phyloP scores from a whole-genome alignment of 192 early-diverging fungal genomes.

The Diversispora epigaea region DNA sequence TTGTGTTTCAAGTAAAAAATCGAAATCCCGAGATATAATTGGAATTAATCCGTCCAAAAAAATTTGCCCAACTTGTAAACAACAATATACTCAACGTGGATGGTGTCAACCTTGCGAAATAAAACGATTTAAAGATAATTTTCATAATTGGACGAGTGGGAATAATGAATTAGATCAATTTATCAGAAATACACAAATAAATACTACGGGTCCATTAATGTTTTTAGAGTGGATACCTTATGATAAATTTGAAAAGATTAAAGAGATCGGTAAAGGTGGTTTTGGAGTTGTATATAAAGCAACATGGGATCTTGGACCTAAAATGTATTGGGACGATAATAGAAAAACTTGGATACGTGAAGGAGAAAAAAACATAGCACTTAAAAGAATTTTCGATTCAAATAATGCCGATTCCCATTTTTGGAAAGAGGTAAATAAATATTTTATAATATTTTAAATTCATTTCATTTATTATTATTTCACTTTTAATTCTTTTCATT shows the following conservation, averaged over 20 bases:
- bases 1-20: conserved; percentile 5
- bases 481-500: not conserved
- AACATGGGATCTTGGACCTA: conserved; percentile 16
- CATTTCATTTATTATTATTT: not conserved
- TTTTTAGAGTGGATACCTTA: conserved; percentile 31
- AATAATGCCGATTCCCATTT: not conserved
- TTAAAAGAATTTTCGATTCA: not conserved
- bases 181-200: conserved; percentile 20
- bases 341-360: not conserved
- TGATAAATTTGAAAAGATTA: conserved; percentile 21
- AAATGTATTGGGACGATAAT: conserved; percentile 23
- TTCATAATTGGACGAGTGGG: conserved; percentile 25
- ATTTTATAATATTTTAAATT: not conserved
- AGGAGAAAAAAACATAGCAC: conserved; percentile 3
- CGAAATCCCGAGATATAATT: not conserved
- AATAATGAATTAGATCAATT: conserved; percentile 7
- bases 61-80: conserved; percentile 12
- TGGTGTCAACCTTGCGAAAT: conserved; percentile 27
- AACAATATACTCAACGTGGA: conserved; percentile 13
- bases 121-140: conserved; percentile 4
- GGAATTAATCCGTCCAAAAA: not conserved
- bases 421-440: conserved; percentile 13
- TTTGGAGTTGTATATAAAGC: conserved; percentile 25
- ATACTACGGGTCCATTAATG: conserved; percentile 1
- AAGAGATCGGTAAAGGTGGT: conserved; percentile 11